Percentiles rank a stretch among this genome's conserved stretches.
These are phyloP conservation scores for Datura wrightii DNA, from an alignment of 257 asterid genomes.

Conservation along the genomic window DNA sequence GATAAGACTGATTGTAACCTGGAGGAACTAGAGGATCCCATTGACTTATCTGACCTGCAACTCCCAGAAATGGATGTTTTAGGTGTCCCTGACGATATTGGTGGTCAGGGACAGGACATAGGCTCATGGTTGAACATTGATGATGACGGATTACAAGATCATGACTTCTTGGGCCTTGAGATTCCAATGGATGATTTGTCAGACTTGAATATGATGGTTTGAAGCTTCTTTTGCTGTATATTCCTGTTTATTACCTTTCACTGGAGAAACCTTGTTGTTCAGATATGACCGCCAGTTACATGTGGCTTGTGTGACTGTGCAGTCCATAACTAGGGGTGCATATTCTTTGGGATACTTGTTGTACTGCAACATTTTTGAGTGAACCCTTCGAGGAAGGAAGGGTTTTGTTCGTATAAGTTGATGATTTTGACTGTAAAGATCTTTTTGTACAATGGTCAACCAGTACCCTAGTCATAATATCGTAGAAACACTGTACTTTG, in stretches of 20 bases:
- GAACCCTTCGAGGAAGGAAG: slow-evolving; percentile 43
- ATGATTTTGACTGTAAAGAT: slow-evolving; percentile 72
- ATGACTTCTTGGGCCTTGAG: slow-evolving; percentile 78
- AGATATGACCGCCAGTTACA: slow-evolving; percentile 46
- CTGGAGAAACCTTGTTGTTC: slow-evolving; percentile 44
- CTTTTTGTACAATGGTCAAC: slow-evolving; percentile 62
- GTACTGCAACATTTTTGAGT: slow-evolving; percentile 56
- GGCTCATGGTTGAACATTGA: slow-evolving; percentile 88
- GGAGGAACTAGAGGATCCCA: slow-evolving; percentile 88
- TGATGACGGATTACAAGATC: slow-evolving; percentile 75
- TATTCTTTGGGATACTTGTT: slow-evolving; percentile 62
- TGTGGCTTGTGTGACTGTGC: slow-evolving; percentile 52
- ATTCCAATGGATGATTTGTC: slow-evolving; percentile 91
- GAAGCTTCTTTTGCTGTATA: slow-evolving; percentile 62
- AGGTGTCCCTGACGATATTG: slow-evolving; percentile 68
- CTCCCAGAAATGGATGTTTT: slow-evolving; percentile 86
- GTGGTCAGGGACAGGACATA: slow-evolving; percentile 85
- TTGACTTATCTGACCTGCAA: slow-evolving; percentile 81
- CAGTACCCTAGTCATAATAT: slow-evolving; percentile 57
- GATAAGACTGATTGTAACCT: slow-evolving; percentile 48
- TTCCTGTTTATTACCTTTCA: slow-evolving; percentile 52
- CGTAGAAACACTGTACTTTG: slow-evolving; percentile 60
- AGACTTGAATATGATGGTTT: slow-evolving; percentile 82
- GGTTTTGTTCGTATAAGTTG: slow-evolving; percentile 55
- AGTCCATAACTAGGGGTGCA: slow-evolving; percentile 50